Base-by-base conservation (phyloP, 768 basidiomycete genomes). In the Piloderma croceum region DNA sequence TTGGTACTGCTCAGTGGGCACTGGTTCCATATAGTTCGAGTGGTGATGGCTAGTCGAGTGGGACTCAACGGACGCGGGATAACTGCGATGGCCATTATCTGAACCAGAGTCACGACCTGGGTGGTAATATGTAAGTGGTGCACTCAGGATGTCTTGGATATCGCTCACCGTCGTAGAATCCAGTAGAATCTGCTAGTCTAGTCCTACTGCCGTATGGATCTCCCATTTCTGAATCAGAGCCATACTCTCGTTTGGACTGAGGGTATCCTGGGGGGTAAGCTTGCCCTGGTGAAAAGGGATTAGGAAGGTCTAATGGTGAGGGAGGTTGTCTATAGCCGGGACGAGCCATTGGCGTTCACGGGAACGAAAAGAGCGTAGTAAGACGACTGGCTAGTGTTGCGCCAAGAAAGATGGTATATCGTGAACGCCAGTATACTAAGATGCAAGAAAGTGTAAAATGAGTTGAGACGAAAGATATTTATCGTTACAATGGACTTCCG, bases 1-100 rank as follows among this genome's bases (percentile, higher is more conserved):
- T 45, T 94, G 94, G 61, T 94, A 98, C 40, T 86, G 87, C 41
- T 87, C 79, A 17, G 67, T 57, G 36, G 65, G 60, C 18, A 69
- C 73, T 20, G 75, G 67, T 58, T 81, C 77, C 27, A 67, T 70
- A 56, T 78, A 81, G 31, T 77, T 77, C 22, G 77, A 78, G 37
- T 73, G 71, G 52, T 68, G 75, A 38, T 72, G 70, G 42, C 74
- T 64, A 57, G 77, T 79, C 36, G 68, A 67, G 58, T 81, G 79
- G 12, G 80, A 82, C 56, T 71, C 70, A 49, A 79, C 65, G 36
- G 79, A 81, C 15, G 76, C 68, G 31, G 71, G 62, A 48, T 81
- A 80, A 25, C 68, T 72, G 48, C 67, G 71, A 39, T 45, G 44
- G 32, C 54, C 53, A 31, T 63, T 58, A 31, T 66, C 66, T 27